Percentiles rank a stretch among this genome's conserved stretches.
phyloP scores from a whole-genome alignment of 805 yeast genomes.

The Kluyveromyces starmeri region DNA sequence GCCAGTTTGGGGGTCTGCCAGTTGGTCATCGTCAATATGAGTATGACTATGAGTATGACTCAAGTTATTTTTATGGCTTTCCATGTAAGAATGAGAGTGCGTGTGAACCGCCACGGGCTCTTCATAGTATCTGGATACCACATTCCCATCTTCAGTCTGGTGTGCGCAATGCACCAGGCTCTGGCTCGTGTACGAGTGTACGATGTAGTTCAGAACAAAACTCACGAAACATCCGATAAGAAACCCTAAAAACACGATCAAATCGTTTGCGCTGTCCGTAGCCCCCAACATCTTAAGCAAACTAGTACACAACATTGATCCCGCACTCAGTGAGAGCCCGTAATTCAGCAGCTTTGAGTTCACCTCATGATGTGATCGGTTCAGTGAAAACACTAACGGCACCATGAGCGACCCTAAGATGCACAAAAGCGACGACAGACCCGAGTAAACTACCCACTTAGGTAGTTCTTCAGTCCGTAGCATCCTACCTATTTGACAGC shows the following conservation, averaged over 20 bases:
- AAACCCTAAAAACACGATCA: conserved; percentile 37
- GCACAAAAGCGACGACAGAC: conserved; percentile 61
- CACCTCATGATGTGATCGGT: conserved; percentile 11
- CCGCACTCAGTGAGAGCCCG: conserved; percentile 70
- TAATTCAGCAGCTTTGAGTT: conserved; percentile 58
- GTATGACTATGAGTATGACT: not conserved
- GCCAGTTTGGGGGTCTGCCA: too few species aligned
- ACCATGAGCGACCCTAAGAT: conserved; percentile 63
- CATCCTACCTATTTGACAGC: not conserved
- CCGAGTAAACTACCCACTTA: conserved; percentile 31
- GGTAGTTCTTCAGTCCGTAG: conserved; percentile 11
- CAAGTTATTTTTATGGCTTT: not conserved
- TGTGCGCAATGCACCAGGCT: conserved; percentile 84
- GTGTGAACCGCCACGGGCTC: too few species aligned
- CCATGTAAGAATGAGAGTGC: conserved; percentile 3
- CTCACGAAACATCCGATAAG: conserved; percentile 56
- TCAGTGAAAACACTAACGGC: conserved; percentile 19
- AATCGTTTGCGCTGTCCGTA: conserved; percentile 28
- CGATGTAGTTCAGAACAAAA: conserved; percentile 46
- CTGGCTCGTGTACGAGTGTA: conserved; percentile 71
- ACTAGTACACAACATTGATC: conserved; percentile 75
- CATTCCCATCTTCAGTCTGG: conserved; percentile 28
- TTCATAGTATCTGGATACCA: conserved; percentile 8
- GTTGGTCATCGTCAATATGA: too few species aligned
- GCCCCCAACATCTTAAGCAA: conserved; percentile 72